Evolutionary conservation across 208 protist genomes (phyloP), one percentile per base, ranked within the genome.

Genomic region (Trypanosoma conorhini): DNA sequence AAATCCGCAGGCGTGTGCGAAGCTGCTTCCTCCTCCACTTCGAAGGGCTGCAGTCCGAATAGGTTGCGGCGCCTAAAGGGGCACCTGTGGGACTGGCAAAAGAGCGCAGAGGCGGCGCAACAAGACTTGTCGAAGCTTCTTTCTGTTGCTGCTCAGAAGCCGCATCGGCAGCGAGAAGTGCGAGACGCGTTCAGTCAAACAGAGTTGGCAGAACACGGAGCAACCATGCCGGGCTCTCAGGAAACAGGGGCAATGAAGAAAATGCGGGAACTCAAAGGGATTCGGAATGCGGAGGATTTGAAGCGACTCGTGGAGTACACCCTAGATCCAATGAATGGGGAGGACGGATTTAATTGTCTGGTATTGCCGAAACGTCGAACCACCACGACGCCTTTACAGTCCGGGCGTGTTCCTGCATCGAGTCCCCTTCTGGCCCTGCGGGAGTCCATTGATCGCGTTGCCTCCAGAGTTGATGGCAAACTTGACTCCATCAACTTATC

Each of bases 241-340:
- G 7, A 10, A 3, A 46, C 7, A 1, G 57, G 24, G 22, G 15
- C 22, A 22, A 31, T 1, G 2, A 31, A 30, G 5, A 40, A 57
- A n/a, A 21, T 7, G 3, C 3, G 10, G 44, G 31, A 31, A 26
- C 33, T 66, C 22, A 44, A 28, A 24, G 48, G 48, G 26, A 3
- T 46, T 17, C 44, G 58, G 46, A 33, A 35, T 21, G 48, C 17
- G 15, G 28, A 38, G n/a, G 58, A 72, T 9, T 15, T 66, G 8
- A n/a, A 63, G 59, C 35, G 21, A 31, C 33, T 72, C 40, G 58
- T 66, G 30, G 48, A 46, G 40, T 72, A 65, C 30, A 21, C 58
- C 24, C 58, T 72, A 60, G 50, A 72, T 65, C 38, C 35, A 54
- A 31, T 35, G 4, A 70, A 44, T 26, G 42, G 35, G 55, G 22